A percentile compares a stretch with the other conserved stretches of the same genome.
phyloP scores from a whole-genome alignment of 2,329 filamentous ascomycete species.

The Thelonectria olida region DNA sequence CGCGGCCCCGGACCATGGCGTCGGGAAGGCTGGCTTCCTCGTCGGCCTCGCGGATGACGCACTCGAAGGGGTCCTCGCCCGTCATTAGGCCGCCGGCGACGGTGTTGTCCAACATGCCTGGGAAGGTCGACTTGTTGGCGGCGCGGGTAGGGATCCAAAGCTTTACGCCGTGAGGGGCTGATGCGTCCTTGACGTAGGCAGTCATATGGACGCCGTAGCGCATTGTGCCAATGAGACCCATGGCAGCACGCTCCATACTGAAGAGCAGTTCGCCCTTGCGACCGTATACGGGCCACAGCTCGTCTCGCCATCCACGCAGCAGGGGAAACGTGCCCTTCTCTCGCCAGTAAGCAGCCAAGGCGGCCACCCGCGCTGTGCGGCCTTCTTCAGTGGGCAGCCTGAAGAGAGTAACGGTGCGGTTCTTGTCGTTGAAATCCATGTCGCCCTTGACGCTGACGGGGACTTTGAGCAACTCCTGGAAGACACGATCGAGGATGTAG shows the following conservation, averaged over 20 bases:
- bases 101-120: conserved; percentile 93
- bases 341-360: conserved; percentile 74
- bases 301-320: conserved; percentile 81
- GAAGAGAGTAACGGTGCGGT: conserved; percentile 72
- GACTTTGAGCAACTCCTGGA: conserved; percentile 57
- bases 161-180: conserved; percentile 65
- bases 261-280: conserved; percentile 71
- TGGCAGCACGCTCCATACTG: conserved; percentile 80
- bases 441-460: conserved; percentile 63
- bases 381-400: conserved; percentile 66
- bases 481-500: conserved; percentile 62
- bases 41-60: conserved; percentile 83
- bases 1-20: conserved; percentile 69
- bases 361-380: conserved; percentile 65
- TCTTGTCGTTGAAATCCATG: conserved; percentile 67
- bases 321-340: conserved; percentile 77
- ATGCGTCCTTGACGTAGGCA: conserved; percentile 66
- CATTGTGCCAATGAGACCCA: conserved; percentile 77
- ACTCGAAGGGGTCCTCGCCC: conserved; percentile 82
- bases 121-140: conserved; percentile 83
- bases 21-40: conserved; percentile 89
- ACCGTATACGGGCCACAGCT: conserved; percentile 81
- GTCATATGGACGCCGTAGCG: conserved; percentile 86
- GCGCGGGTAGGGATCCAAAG: conserved; percentile 88
- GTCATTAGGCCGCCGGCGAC: conserved; percentile 84